phyloP scores from a whole-genome alignment of 2,329 filamentous ascomycete species.

The Zasmidium angulare region DNA sequence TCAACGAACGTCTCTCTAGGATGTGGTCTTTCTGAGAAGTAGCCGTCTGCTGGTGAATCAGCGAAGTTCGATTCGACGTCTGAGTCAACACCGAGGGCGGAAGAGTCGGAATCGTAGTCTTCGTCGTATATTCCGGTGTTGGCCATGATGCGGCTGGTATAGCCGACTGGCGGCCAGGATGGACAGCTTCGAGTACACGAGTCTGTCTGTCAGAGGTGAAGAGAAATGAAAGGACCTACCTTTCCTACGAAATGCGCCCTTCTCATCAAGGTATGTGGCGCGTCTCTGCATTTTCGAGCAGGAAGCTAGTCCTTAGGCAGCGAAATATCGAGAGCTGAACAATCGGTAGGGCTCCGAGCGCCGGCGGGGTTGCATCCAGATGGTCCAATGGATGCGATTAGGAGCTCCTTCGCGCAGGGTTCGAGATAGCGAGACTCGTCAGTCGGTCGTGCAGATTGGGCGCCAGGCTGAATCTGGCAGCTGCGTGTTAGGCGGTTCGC shows the following conservation, averaged over 20 bases:
- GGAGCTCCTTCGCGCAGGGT: background rate
- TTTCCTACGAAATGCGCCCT: background rate
- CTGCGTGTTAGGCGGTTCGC: background rate
- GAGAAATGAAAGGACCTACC: background rate
- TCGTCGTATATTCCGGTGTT: conserved; percentile 8
- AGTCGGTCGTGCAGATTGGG: background rate
- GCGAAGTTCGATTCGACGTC: conserved; percentile 18
- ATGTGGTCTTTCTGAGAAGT: conserved; percentile 21
- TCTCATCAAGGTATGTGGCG: background rate
- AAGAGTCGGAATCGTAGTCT: conserved; percentile 16
- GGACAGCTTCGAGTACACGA: background rate
- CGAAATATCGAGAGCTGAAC: conserved; percentile 6
- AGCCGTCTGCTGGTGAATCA: conserved; percentile 26
- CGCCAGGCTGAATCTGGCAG: background rate
- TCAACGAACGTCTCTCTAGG: conserved; percentile 22
- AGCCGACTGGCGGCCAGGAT: background rate
- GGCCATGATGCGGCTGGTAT: conserved; percentile 7
- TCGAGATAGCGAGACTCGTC: background rate
- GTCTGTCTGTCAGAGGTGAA: background rate
- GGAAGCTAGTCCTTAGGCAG: conserved; percentile 4
- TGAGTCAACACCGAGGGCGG: conserved; percentile 10
- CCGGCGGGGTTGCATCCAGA: conserved; percentile 5
- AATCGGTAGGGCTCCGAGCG: background rate
- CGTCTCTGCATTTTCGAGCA: background rate
- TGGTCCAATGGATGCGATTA: background rate